These are phyloP conservation scores for Drechslerella coelobrocha DNA, from an alignment of 2,329 filamentous ascomycete genomes.

Conservation along the genomic window DNA sequence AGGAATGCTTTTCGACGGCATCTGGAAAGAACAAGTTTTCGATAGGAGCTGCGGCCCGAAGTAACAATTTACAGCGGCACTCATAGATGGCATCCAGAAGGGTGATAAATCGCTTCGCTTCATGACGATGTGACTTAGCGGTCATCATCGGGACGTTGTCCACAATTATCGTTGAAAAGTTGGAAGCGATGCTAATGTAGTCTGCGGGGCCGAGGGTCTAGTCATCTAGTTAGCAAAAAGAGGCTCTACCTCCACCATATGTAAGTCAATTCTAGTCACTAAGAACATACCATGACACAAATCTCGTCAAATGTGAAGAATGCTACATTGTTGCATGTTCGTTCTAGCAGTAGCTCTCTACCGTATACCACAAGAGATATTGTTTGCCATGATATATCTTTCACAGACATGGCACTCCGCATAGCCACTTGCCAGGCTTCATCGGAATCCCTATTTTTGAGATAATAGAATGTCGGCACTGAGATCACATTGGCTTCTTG, in stretches of 20 bases:
- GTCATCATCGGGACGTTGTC: constrained; percentile 73
- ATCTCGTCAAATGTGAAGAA: constrained; percentile 74
- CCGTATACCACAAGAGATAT: constrained; percentile 67
- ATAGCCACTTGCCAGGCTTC: constrained; percentile 36
- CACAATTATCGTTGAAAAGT: constrained; percentile 78
- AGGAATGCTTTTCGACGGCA: constrained; percentile 56
- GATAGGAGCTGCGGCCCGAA: constrained; percentile 71
- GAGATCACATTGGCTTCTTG: constrained; percentile 46
- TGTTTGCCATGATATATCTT: constrained; percentile 59
- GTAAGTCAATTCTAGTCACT: neutral
- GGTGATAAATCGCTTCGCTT: constrained; percentile 80
- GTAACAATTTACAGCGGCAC: constrained; percentile 76
- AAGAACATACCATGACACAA: constrained; percentile 59
- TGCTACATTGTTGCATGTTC: constrained; percentile 66
- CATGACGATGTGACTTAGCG: constrained; percentile 72
- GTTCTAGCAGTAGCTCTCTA: constrained; percentile 67
- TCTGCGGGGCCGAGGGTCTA: constrained; percentile 75
- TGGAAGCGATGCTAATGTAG: constrained; percentile 81
- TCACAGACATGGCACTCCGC: neutral
- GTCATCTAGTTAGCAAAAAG: constrained; percentile 43
- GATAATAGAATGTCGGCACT: constrained; percentile 45
- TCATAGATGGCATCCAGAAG: constrained; percentile 82
- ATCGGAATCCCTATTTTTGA: constrained; percentile 28
- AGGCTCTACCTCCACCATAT: too few relatives aligned
- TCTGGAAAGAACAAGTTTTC: constrained; percentile 82